phyloP scores from a whole-genome alignment of 768 basidiomycete genomes.

The Tricholoma sp. region DNA sequence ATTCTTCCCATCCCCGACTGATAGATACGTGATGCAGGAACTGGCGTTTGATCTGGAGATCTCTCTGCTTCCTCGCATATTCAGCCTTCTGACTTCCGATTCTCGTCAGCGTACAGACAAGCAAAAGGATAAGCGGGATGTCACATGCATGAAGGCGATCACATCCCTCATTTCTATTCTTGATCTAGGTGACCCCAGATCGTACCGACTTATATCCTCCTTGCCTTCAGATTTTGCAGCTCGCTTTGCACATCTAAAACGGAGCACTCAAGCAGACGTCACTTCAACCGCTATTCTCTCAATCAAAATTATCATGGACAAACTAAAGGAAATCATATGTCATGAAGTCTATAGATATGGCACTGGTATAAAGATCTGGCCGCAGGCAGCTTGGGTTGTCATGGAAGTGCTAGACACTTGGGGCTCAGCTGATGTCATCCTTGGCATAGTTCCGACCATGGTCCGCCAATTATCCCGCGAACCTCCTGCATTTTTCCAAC shows the following conservation, averaged over 20 bases:
- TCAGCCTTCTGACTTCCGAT: neutral
- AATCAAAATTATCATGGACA: neutral
- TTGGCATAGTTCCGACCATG: neutral
- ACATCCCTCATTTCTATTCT: neutral
- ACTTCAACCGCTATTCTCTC: neutral
- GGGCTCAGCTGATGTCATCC: neutral
- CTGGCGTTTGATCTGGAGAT: neutral
- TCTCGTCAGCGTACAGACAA: neutral
- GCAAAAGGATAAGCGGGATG: neutral
- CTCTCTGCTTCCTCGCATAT: neutral
- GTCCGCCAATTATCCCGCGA: neutral
- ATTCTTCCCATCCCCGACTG: too few species aligned
- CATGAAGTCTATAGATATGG: too few species aligned
- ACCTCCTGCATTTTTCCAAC: neutral
- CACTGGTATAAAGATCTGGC: too few species aligned
- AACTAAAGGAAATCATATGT: neutral
- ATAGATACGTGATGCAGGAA: neutral
- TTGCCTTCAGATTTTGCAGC: neutral
- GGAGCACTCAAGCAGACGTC: neutral
- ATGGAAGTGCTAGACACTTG: neutral
- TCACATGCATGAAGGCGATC: neutral
- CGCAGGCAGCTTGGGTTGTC: neutral
- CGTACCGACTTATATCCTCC: neutral
- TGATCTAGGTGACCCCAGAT: neutral
- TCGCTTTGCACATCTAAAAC: neutral